A percentile compares a stretch with the other conserved stretches of the same genome.
phyloP scores from a whole-genome alignment of 192 early-diverging fungal species.

The Podochytrium sp. region DNA sequence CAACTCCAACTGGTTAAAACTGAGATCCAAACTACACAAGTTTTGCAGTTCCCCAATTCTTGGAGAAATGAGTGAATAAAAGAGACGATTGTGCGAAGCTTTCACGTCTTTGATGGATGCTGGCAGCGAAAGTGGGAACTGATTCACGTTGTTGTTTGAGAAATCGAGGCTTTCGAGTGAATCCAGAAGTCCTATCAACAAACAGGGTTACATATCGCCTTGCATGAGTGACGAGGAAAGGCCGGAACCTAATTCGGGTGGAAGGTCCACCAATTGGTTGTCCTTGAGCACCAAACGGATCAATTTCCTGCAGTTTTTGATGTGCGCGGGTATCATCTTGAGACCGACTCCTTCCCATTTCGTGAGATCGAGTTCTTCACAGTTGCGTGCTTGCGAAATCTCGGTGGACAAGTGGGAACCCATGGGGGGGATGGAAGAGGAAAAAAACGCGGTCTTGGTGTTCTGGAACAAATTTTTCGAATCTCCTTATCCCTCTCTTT shows the following conservation, averaged over 20 bases:
- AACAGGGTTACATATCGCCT: neutral
- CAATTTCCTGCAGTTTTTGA: slow-evolving; percentile 39
- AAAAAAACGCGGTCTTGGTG: too few relatives aligned
- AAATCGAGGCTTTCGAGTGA: slow-evolving; percentile 43
- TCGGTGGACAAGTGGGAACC: slow-evolving; percentile 35
- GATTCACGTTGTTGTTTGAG: slow-evolving; percentile 49
- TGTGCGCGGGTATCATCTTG: slow-evolving; percentile 38
- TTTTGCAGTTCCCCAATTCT: slow-evolving; percentile 48
- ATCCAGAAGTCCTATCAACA: slow-evolving; percentile 19
- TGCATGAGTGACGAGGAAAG: neutral
- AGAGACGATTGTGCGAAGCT: slow-evolving; percentile 51
- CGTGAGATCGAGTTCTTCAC: slow-evolving; percentile 44
- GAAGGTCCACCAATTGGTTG: slow-evolving; percentile 44
- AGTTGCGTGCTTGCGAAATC: slow-evolving; percentile 28
- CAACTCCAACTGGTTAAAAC: slow-evolving; percentile 51
- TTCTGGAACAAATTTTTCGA: too few relatives aligned
- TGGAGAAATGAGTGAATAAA: slow-evolving; percentile 54
- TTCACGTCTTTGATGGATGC: slow-evolving; percentile 37
- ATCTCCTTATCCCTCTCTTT: too few relatives aligned
- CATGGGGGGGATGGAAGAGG: too few relatives aligned
- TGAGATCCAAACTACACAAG: slow-evolving; percentile 37
- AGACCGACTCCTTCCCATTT: slow-evolving; percentile 27
- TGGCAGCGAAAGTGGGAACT: slow-evolving; percentile 51
- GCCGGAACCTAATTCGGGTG: slow-evolving; percentile 33
- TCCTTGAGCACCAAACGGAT: slow-evolving; percentile 29